Evolutionary conservation across 257 asterid species (phyloP), one percentile per base, ranked within the genome.

Genomic region (Euphrasia confusa): DNA sequence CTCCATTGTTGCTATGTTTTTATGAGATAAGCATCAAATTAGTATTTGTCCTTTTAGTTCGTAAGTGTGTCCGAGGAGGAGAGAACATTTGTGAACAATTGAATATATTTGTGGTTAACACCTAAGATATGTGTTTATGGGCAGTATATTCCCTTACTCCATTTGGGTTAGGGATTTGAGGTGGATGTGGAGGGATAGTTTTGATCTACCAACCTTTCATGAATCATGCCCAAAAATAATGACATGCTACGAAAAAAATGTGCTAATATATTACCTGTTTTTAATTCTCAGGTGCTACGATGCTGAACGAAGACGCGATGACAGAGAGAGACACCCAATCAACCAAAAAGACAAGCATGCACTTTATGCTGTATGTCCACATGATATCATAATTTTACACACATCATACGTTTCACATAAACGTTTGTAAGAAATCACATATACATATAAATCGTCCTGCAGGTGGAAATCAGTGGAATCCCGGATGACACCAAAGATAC

Each of bases 261-360:
- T 11, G 61, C 64, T 72, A 15, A 35, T 63, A 30, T n/a, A 18
- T 21, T 21, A 54, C 60, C 13, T 15, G 10, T 64, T 74, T 54
- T 40, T 35, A 21, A n/a, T 12, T 53, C 69, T 49, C 85, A 92
- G 99, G 77, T 89, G 97, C 82, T 83, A 89, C 62, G 96, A 89
- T 50, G 80, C 88, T 66, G 97, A 92, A 71, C 84, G 81, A 69
- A 84, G 72, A 67, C 94, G 84, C 14, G 96, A 89, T 28, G 96
- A 83, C 64, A 73, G 94, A 73, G 99, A 92, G 75, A 84, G 94
- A 70, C 99, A 92, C 75, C 99, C 99, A 61, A 55, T 75, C 58
- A 59, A 83, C 80, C 90, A 80, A 32, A 92, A 89, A 75, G 97
- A 92, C 74, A 84, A 79, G 57, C 99, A 92, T 68, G 35, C 67